Conservation (phyloP, 495 filamentous ascomycete genomes). For the Penicillium goetzii region DNA sequence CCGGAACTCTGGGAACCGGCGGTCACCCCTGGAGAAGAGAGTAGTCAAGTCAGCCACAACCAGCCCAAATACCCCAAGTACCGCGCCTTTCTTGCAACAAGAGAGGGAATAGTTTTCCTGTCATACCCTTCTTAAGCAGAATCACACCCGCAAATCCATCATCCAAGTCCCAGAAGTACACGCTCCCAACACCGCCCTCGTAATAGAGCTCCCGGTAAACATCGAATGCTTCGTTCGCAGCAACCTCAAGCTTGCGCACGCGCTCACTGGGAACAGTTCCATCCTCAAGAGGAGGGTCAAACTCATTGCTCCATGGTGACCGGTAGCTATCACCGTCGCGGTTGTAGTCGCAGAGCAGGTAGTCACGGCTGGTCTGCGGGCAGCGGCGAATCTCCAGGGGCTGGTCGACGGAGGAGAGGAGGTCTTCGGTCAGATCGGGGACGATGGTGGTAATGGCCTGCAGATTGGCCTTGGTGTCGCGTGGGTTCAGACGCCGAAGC, state of each 20-base stretch:
- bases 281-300: constrained; percentile 83
- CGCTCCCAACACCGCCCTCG: constrained; percentile 90
- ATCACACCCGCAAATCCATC: constrained; percentile 98
- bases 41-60: constrained; percentile 11
- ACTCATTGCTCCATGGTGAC: constrained; percentile 97
- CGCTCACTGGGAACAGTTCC: constrained; percentile 81
- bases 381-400: constrained; percentile 86
- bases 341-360: constrained; percentile 99
- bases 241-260: constrained; percentile 90
- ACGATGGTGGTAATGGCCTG: constrained; percentile 81
- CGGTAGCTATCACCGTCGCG: constrained; percentile 97
- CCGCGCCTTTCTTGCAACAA: neutral
- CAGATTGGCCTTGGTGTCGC: constrained; percentile 83
- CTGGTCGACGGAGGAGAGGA: constrained; percentile 95
- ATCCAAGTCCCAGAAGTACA: constrained; percentile 98
- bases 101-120: no score
- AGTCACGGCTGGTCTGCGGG: constrained; percentile 86
- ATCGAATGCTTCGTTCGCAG: constrained; percentile 94
- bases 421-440: constrained; percentile 93
- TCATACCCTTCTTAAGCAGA: constrained; percentile 85
- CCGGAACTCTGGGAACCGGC: constrained; percentile 74
- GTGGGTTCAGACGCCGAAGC: constrained; percentile 94
- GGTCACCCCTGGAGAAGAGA: constrained; percentile 53
- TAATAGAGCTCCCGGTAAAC: constrained; percentile 98
- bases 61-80: neutral